Percentiles rank a stretch among this genome's conserved stretches.
phyloP scores from a whole-genome alignment of 116 monocot species.

The Papilionanthe hybrid region DNA sequence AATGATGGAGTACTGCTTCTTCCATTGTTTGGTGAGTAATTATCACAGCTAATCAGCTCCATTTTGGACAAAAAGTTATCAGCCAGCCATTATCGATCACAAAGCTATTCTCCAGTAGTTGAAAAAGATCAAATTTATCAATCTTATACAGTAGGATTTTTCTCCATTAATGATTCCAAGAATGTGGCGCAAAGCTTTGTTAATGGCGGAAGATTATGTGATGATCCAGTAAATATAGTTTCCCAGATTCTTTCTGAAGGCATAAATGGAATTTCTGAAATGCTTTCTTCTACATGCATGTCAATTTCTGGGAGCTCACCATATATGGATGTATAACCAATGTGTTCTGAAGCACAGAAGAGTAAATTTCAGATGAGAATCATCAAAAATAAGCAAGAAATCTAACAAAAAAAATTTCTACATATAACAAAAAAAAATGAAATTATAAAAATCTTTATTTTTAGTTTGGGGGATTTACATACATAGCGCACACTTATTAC shows the following conservation, averaged over 20 bases:
- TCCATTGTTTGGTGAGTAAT: neutral
- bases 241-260: slow-evolving; percentile 88
- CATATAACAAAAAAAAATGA: neutral
- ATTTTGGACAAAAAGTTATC: neutral
- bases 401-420: too few relatives aligned
- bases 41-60: too few relatives aligned
- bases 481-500: too few relatives aligned
- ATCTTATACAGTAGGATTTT: slow-evolving; percentile 12
- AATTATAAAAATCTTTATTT: too few relatives aligned
- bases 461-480: too few relatives aligned
- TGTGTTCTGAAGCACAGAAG: slow-evolving; percentile 22
- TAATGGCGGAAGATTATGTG: slow-evolving; percentile 77
- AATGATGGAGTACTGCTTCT: neutral
- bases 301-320: slow-evolving; percentile 62
- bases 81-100: neutral
- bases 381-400: too few relatives aligned
- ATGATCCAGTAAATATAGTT: slow-evolving; percentile 73
- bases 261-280: slow-evolving; percentile 41
- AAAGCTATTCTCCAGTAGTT: neutral
- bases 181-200: slow-evolving; percentile 70
- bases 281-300: slow-evolving; percentile 18
- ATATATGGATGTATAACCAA: slow-evolving; percentile 83
- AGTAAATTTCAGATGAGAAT: neutral
- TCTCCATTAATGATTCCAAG: slow-evolving; percentile 74
- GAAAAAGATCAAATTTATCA: neutral